phyloP scores from a whole-genome alignment of 2,329 filamentous ascomycete genomes.

The Colletotrichum sublineola region DNA sequence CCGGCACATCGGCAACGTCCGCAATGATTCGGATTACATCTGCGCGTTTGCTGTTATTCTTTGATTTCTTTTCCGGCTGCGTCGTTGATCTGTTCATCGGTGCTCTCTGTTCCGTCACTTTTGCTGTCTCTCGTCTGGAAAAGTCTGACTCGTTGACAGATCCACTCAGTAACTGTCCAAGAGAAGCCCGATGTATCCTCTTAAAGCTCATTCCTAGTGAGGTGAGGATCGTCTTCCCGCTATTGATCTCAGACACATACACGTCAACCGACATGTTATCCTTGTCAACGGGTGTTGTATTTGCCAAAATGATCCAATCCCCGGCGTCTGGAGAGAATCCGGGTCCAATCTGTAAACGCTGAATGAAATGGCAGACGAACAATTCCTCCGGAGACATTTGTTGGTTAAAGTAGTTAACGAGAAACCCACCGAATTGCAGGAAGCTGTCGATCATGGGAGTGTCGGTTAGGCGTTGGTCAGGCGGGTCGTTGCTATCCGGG shows the following conservation, averaged over 20 bases:
- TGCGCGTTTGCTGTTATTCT: not conserved
- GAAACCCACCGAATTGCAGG: constrained; percentile 41
- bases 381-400: not conserved
- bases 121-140: not conserved
- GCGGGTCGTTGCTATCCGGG: not conserved
- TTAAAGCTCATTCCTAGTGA: constrained; percentile 19
- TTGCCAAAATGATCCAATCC: constrained; percentile 16
- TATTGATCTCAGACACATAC: constrained; percentile 3
- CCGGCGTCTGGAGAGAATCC: constrained; percentile 9
- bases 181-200: not conserved
- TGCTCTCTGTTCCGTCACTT: rapidly evolving
- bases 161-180: not conserved
- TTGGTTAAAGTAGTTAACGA: constrained; percentile 41
- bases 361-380: constrained; percentile 14
- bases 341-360: constrained; percentile 4
- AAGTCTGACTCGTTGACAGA: not conserved
- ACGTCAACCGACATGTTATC: constrained; percentile 19
- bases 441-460: constrained; percentile 34
- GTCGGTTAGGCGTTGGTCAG: constrained; percentile 5
- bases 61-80: not conserved
- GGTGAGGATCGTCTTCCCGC: constrained; percentile 7
- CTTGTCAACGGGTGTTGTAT: not conserved
- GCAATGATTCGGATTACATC: constrained; percentile 15
- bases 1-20: constrained; percentile 5
- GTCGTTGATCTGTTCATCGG: rapidly evolving